Conservation (phyloP, 768 basidiomycete genomes). For the Mycena vulgaris region DNA sequence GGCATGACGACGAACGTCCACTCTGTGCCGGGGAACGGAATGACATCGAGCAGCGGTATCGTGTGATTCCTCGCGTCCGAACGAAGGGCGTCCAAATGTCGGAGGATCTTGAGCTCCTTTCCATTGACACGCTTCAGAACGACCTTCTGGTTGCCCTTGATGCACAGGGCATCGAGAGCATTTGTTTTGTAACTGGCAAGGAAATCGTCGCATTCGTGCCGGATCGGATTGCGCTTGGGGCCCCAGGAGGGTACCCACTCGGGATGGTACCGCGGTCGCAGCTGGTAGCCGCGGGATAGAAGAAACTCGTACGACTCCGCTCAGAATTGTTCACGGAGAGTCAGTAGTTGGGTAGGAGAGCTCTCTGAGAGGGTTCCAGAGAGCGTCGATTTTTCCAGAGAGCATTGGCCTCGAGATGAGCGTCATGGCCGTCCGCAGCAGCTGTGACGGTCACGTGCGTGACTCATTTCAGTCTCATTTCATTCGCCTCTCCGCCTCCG, state of each 20-base stretch:
- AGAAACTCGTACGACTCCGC: slow-evolving; percentile 6
- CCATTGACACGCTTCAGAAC: slow-evolving; percentile 35
- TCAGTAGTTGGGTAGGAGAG: slow-evolving; percentile 1
- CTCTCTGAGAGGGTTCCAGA: slow-evolving; percentile 16
- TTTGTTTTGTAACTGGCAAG: slow-evolving; percentile 7
- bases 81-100: slow-evolving; percentile 34
- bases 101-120: slow-evolving; percentile 34
- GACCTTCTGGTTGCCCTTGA: slow-evolving; percentile 38
- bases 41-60: slow-evolving; percentile 43
- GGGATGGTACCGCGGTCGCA: slow-evolving; percentile 13
- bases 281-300: too few relatives aligned
- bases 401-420: slow-evolving; percentile 13
- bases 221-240: slow-evolving; percentile 7
- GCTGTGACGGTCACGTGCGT: slow-evolving; percentile 8
- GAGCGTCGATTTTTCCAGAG: slow-evolving; percentile 15
- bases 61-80: slow-evolving; percentile 44
- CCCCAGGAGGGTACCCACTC: slow-evolving; percentile 7
- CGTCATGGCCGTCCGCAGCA: slow-evolving; percentile 10
- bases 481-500: background rate
- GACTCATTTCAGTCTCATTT: slow-evolving; percentile 3
- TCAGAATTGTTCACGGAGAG: slow-evolving; percentile 8
- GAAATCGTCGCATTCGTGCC: slow-evolving; percentile 9
- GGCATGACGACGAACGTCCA: slow-evolving; percentile 43
- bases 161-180: slow-evolving; percentile 20
- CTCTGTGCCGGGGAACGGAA: slow-evolving; percentile 38